Evolutionary conservation across 2,329 filamentous ascomycete genomes (phyloP), one percentile per base, ranked within the genome.

Genomic region (Phaeosphaeria sp.): DNA sequence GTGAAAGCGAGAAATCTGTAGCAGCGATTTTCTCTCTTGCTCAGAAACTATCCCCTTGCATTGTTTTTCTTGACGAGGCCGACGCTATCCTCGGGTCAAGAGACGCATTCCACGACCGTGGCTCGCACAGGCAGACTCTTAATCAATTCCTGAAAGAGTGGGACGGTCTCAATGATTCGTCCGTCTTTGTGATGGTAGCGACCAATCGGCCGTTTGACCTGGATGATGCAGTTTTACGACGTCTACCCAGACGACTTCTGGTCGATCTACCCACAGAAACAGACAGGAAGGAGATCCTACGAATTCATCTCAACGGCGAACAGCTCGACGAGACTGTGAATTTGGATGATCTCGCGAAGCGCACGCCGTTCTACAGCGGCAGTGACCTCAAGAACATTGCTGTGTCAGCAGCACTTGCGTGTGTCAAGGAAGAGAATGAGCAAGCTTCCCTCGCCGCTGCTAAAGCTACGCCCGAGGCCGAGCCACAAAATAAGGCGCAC

Each of bases 101-200:
- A 54, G 85, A 87, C 62, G 85, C 86, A 41, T 83, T 84, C 22
- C 84, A 85, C 58, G 88, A 87, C 66, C 84, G 91, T 27, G 86
- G 87, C 6, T 89, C 86, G 1, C 91, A 96, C 67, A 87, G 93
- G 50, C 94, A 97, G 75, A 89, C 95, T 54, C 93, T 98, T 76
- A 99, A 97, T 72, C 94, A 99, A 78, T 98, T 98, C 76, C 81
- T 99, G 50, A 90, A 93, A 53, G 94, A 98, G 76, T 98, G 94
- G 95, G 95, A 98, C 68, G 95, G 95, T 11, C 89, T 98, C 82
- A 90, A 91, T 67, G 83, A 88, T 57, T 85, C 88, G 47, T 90
- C 90, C 18, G 92, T 94, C 2, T 98, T 99, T 75, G 94, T 99
- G 77, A 97, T 99, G 93, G 93, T 98, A 0, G 94, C 95, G 25